Evolutionary conservation across 139 green algal species (phyloP), one percentile per base, ranked within the genome.

Genomic region (Bryopsis sp.): DNA sequence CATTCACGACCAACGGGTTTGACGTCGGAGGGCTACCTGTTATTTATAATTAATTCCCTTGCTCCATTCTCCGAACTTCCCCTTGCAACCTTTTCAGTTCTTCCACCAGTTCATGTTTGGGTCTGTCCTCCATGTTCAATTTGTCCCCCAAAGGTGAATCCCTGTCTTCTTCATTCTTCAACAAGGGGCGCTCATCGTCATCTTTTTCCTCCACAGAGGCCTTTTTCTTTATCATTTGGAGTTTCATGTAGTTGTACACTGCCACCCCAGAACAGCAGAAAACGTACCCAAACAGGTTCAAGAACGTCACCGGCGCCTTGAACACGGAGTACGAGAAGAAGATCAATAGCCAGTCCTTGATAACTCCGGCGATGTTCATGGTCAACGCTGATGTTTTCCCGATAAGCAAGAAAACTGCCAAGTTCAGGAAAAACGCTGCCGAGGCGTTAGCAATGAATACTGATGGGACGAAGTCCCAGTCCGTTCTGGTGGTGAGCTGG

Each of bases 311-410:
- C 24, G 90, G 88, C 2, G 90, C 85, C 1, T 86, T 73, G 76
- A 97, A 98, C 19, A 98, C 15, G 47, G 75, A 86, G 58, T 73
- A 91, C 37, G 85, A 95, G 71, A 95, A 88, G 78, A 86, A 91
- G 65, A 98, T 98, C 34, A 98, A 87, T 80, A 95, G 77, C 92
- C 92, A 98, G 85, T 98, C 93, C 82, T 98, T 98, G 72, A 98
- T 89, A 24, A 98, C 90, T 1, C 93, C 91, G 7, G 90, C 90
- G 36, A 97, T 95, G 82, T 97, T 97, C 88, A 97, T 95, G 2
- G 93, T 98, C 61, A 99, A 85, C 19, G 93, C 93, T n/a, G 72
- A 88, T 8, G 91, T 97, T 72, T 95, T 95, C 31, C 91, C 88
- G 8, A 96, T 95, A 11, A 96, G 78, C 75, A 96, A 64, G 78